Evolutionary conservation across 228 moss, liverwort and hornwort genomes (phyloP).

Genomic region (Sphagnum magellanicum): DNA sequence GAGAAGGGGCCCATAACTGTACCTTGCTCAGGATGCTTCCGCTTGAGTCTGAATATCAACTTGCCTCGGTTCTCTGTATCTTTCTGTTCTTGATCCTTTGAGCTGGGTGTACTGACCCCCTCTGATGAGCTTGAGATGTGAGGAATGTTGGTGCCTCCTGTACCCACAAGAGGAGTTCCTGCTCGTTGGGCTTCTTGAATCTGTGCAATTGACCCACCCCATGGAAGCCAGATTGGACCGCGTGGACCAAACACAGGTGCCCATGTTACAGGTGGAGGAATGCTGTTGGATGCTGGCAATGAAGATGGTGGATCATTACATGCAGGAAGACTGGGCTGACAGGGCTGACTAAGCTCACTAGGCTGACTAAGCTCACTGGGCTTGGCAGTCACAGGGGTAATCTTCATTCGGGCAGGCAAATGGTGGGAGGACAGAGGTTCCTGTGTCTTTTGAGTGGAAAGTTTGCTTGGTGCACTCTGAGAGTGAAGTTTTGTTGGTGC

Average conservation of each 20-base stretch:
- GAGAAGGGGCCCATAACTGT: background rate
- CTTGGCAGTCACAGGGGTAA: slow-evolving; percentile 5
- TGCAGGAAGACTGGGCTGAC: background rate
- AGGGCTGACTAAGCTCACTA: background rate
- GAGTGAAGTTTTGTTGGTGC: background rate
- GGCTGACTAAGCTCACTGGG: slow-evolving; percentile 5
- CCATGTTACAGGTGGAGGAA: slow-evolving; percentile 4
- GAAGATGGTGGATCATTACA: background rate
- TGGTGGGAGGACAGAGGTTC: slow-evolving; percentile 1
- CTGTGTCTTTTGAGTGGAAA: background rate
- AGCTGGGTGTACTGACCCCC: slow-evolving; percentile 1
- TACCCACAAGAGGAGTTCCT: background rate
- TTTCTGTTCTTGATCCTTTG: slow-evolving; percentile 1
- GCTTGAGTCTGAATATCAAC: slow-evolving; percentile 33
- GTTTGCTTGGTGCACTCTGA: background rate
- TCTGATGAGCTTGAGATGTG: slow-evolving; percentile 5
- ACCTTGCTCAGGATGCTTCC: slow-evolving; percentile 31
- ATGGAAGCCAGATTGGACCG: slow-evolving; percentile 16
- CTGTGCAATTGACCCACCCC: slow-evolving; percentile 7
- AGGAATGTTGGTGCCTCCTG: background rate
- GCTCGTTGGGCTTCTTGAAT: slow-evolving; percentile 1
- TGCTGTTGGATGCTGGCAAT: slow-evolving; percentile 7
- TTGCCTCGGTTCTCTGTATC: slow-evolving; percentile 25
- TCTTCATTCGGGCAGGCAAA: slow-evolving; percentile 5
- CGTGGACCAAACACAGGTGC: slow-evolving; percentile 11